Conservation (phyloP, 345 rosid species). For the rapeseed (Brassica napus) region DNA sequence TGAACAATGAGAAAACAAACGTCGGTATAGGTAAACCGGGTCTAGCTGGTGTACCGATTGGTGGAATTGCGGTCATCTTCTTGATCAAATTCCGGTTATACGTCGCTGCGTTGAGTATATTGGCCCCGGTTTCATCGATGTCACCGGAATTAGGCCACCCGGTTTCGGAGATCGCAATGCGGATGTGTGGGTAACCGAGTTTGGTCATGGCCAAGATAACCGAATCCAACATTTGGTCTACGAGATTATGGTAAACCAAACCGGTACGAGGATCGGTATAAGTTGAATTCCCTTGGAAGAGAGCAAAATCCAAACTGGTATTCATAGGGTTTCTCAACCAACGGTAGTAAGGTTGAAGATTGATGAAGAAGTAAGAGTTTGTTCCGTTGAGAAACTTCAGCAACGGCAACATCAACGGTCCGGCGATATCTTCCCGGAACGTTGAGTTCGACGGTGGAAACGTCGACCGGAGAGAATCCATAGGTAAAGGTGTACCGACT, state of each 20-base stretch:
- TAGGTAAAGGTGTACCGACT: neutral
- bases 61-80: neutral
- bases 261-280: neutral
- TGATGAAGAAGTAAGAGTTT: neutral
- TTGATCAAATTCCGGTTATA: neutral
- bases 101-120: neutral
- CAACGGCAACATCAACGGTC: neutral
- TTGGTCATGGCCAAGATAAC: neutral
- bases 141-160: neutral
- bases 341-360: neutral
- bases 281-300: neutral
- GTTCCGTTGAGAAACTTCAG: neutral
- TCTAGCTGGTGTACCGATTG: conserved; percentile 1
- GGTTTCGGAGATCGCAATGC: neutral
- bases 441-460: neutral
- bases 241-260: neutral
- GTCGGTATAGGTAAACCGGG: neutral
- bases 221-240: neutral
- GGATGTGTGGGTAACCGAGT: neutral
- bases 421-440: neutral
- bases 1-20: neutral
- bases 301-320: neutral
- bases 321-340: neutral
- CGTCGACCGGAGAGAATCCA: neutral
- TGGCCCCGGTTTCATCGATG: neutral